Evolutionary conservation across 495 filamentous ascomycete species (phyloP).

Genomic region (Collariella sp.): DNA sequence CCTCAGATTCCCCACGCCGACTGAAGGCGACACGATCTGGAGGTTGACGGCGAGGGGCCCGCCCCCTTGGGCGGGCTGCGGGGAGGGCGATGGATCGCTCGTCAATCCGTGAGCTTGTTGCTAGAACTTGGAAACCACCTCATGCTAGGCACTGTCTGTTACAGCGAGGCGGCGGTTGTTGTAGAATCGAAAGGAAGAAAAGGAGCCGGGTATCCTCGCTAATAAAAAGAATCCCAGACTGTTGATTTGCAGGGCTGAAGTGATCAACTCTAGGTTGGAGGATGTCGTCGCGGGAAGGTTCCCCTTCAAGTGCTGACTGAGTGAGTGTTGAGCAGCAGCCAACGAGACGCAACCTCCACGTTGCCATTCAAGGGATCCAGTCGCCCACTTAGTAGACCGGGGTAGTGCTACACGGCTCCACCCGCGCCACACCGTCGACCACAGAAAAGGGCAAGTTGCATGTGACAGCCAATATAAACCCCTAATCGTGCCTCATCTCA

Average conservation of each 20-base stretch:
- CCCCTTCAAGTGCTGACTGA: neutral
- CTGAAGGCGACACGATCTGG: constrained; percentile 56
- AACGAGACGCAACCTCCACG: constrained; percentile 27
- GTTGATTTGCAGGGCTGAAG: neutral
- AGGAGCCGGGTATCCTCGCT: neutral
- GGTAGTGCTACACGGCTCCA: constrained; percentile 9
- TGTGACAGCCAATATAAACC: neutral
- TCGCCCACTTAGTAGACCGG: neutral
- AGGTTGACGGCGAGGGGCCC: constrained; percentile 41
- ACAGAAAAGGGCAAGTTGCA: constrained; percentile 1
- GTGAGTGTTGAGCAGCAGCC: neutral
- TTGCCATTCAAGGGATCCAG: constrained; percentile 18
- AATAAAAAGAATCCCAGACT: neutral
- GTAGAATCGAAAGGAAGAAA: neutral
- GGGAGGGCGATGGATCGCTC: constrained; percentile 2
- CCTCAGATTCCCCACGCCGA: constrained; percentile 46
- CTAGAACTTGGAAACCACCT: constrained; percentile 3
- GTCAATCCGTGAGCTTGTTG: neutral
- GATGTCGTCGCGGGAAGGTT: neutral
- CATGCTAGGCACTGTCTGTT: constrained; percentile 2
- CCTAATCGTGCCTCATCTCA: neutral
- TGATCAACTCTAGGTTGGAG: neutral
- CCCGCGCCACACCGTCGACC: neutral
- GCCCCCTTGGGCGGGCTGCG: constrained; percentile 11
- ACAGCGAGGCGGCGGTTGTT: neutral